Evolutionary conservation across 1,139 yeast genomes (phyloP).

Genomic region (Pichia sp.): DNA sequence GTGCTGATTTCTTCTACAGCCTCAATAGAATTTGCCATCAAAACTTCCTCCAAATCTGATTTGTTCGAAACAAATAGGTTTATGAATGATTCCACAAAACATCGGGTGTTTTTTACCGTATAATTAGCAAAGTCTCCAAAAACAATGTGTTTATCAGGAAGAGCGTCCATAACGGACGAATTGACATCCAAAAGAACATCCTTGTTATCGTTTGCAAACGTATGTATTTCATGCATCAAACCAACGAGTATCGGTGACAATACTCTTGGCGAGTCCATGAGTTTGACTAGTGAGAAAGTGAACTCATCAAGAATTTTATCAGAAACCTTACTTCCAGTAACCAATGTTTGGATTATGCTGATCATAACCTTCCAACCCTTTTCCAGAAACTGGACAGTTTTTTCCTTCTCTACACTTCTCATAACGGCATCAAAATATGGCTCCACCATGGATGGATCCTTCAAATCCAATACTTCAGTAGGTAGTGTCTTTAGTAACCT

Average conservation of each 20-base stretch:
- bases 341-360: conserved; percentile 9
- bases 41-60: conserved; percentile 18
- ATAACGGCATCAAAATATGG: conserved; percentile 30
- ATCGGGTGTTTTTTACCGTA: conserved; percentile 9
- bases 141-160: conserved; percentile 23
- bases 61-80: conserved; percentile 16
- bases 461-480: conserved; percentile 18
- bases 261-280: conserved; percentile 22
- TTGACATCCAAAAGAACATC: conserved; percentile 25
- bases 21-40: conserved; percentile 25
- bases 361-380: conserved; percentile 29
- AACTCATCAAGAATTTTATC: conserved; percentile 13
- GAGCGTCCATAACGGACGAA: conserved; percentile 21
- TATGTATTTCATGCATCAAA: conserved; percentile 14
- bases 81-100: conserved; percentile 26
- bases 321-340: conserved; percentile 2
- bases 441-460: conserved; percentile 20
- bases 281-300: conserved; percentile 13
- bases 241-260: conserved; percentile 13
- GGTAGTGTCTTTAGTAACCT: conserved; percentile 27
- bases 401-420: conserved; percentile 29
- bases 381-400: conserved; percentile 20
- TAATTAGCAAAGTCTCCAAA: conserved; percentile 15
- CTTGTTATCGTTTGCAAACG: conserved; percentile 18
- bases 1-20: conserved; percentile 25